Evolutionary conservation across 2,329 filamentous ascomycete genomes (phyloP), one percentile per base, ranked within the genome.

Genomic region (Scytalidium lignicola): DNA sequence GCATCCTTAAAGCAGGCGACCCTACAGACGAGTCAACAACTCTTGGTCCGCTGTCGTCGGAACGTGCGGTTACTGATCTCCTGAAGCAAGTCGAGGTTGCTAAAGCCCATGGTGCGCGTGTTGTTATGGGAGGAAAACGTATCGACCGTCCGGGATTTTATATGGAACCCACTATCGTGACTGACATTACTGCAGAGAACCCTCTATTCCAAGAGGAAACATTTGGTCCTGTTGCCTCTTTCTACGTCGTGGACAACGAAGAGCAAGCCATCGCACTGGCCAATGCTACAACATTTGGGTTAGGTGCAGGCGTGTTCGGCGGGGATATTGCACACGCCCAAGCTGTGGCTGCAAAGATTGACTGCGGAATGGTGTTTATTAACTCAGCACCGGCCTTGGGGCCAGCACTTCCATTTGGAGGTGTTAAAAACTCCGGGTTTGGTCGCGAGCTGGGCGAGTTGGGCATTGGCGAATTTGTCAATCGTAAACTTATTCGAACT

Each of bases 181-280:
- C 43, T 6, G 17, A 45, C 21, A 45, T 45, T 12, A 29, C 43
- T 17, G 4, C 20, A 20, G 26, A 45, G 3, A 45, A 26, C 15
- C 28, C 28, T 12, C 4, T 45, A 5, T 32, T 7, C 6, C 28
- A 32, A 13, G 5, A 43, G n/a, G 53, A 18, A 54, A 51, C 2
- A 13, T 85, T 85, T 52, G 81, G 81, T 0, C 80, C 81, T 0
- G 80, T 85, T 9, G 75, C 80, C 1, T 74, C 73, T 22, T 75
- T 85, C 55, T 73, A 73, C 47, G 73, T 70, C 0, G 82, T 82
- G 65, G 75, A 78, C 58, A 73, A 70, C 0, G 78, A 81, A 55
- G 72, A 74, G 19, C 76, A 81, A 55, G 78, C 70, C 1, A 57
- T 81, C 22, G 60, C 65, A 28, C 65, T 72, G 22, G 78, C 78